Conservation (phyloP, 2,329 filamentous ascomycete genomes). For the Trichoderma sp. region DNA sequence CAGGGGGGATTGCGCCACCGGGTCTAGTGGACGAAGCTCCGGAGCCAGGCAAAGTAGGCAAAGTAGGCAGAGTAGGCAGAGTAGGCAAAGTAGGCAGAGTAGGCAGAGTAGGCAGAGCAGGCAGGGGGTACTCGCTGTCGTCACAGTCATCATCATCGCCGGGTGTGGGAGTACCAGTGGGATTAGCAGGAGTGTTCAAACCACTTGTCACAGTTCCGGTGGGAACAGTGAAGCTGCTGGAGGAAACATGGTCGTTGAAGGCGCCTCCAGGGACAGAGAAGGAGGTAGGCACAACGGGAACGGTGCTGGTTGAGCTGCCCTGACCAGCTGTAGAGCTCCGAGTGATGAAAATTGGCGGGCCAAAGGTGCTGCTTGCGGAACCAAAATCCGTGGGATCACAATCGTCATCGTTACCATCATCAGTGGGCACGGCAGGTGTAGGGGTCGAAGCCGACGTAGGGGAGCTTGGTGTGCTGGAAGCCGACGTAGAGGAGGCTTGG, state of each 20-base stretch:
- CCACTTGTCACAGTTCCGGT: background rate
- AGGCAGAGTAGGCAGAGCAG: background rate
- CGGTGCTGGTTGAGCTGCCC: background rate
- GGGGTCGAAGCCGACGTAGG: background rate
- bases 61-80: background rate
- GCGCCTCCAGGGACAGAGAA: background rate
- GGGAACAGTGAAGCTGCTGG: background rate
- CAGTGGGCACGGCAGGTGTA: background rate
- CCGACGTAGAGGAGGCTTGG: background rate
- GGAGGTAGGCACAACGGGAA: background rate
- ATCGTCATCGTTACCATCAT: background rate
- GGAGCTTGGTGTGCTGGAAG: background rate
- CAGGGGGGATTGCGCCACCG: background rate
- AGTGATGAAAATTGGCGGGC: background rate
- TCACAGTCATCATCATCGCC: background rate
- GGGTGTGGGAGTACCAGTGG: background rate
- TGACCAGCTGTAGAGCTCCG: background rate
- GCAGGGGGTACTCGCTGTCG: background rate
- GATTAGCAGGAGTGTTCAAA: background rate
- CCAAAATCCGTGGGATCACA: background rate
- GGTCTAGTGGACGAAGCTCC: background rate
- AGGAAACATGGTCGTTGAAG: background rate
- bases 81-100: background rate
- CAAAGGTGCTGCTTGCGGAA: background rate
- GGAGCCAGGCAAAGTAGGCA: background rate